Evolutionary conservation across 148 eudicot species (phyloP), one percentile per base, ranked within the genome.

Genomic region (Hydrangea macrophylla): DNA sequence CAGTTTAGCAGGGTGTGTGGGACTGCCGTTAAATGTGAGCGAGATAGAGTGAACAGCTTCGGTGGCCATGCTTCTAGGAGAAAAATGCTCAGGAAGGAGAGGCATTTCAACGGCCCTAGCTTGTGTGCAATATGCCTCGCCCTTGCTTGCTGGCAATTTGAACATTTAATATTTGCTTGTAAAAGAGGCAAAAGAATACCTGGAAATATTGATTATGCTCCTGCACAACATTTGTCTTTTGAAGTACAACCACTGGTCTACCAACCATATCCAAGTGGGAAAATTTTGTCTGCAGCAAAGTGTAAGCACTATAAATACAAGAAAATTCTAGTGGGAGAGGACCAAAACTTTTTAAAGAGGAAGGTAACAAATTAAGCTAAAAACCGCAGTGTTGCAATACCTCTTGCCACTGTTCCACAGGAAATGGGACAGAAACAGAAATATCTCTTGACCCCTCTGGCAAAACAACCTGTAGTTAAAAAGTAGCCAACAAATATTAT

Each of bases 241-340:
- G 82, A 31, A 94, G 75, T 71, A 94, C 93, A 64, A 91, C 55
- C 37, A 91, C 97, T 59, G 97, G 97, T 84, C 99, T 86, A 61
- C 99, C 99, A 75, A 76, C 73, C 51, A 89, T 78, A 83, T 91
- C 99, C 73, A 94, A 79, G 83, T 94, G 97, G 72, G 97, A 88
- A 22, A 82, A 33, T 74, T 85, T 88, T 24, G 75, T 83, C 99
- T 94, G 82, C 80, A 79, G 54, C 27, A 72, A 78, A 71, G 10
- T 45, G 64, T 27, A 58, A 48, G 18, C 39, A 72, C 58, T 9
- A 64, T 62, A 45, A 68, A 61, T 53, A 42, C 31, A 55, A 62
- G 24, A 9, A 31, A 10, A 4, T 48, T 26, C 22, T 36, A 64
- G n/a, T 67, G 18, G 32, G 18, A 44, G 55, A 59, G 25, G 58